phyloP scores from a whole-genome alignment of 2,329 filamentous ascomycete genomes.

The Rutstroemia sp. region DNA sequence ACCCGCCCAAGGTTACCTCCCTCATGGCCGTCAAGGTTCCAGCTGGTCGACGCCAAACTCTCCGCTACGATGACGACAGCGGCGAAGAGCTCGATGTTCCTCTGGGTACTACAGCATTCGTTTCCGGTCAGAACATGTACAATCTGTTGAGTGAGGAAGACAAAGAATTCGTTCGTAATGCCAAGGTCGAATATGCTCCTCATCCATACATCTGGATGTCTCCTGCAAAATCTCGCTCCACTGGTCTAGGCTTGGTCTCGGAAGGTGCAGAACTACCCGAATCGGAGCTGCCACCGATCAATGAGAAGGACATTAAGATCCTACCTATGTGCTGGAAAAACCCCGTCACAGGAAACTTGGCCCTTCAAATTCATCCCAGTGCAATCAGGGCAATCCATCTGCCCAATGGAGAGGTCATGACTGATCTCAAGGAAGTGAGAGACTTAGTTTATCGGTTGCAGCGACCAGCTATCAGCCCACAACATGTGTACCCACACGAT shows the following conservation, averaged over 20 bases:
- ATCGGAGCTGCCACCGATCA: constrained; percentile 55
- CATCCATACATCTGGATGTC: constrained; percentile 83
- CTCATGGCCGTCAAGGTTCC: constrained; percentile 70
- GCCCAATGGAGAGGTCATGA: constrained; percentile 58
- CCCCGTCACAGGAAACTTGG: constrained; percentile 59
- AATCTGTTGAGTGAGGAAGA: constrained; percentile 57
- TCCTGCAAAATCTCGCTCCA: constrained; percentile 54
- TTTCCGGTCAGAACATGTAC: constrained; percentile 64
- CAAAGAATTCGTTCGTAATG: constrained; percentile 58
- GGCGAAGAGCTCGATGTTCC: constrained; percentile 60
- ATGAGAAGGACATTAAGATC: constrained; percentile 59
- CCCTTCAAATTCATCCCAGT: constrained; percentile 67
- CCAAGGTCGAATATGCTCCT: constrained; percentile 66
- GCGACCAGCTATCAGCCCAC: constrained; percentile 62
- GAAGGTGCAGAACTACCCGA: constrained; percentile 55
- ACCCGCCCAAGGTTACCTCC: constrained; percentile 67
- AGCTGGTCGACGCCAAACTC: constrained; percentile 53
- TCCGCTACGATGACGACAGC: constrained; percentile 67
- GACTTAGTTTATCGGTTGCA: constrained; percentile 66
- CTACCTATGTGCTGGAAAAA: constrained; percentile 75
- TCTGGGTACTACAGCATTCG: constrained; percentile 71
- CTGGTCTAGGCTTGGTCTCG: constrained; percentile 64
- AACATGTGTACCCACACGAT: constrained; percentile 64
- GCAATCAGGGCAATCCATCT: constrained; percentile 64
- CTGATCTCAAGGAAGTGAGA: constrained; percentile 57